Conservation (phyloP, 345 rosid genomes). For the Toxicodendron radicans region DNA sequence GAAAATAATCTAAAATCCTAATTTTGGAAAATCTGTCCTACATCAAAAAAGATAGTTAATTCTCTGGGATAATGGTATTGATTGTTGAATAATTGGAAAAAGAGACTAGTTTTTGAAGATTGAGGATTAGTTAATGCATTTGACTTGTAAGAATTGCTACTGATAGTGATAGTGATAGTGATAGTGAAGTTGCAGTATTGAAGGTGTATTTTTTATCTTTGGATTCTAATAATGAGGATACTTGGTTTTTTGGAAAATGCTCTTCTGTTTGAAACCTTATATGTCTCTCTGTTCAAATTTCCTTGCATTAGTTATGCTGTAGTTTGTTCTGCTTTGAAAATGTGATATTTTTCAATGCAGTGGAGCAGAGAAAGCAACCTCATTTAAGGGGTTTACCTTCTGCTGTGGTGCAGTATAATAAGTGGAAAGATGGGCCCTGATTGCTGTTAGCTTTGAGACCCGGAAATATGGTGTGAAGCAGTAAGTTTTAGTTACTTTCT, state of each 20-base stretch:
- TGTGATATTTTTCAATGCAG: constrained; percentile 26
- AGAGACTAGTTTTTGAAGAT: neutral
- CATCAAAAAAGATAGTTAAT: neutral
- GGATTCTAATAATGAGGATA: no score
- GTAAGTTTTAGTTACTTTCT: constrained; percentile 26
- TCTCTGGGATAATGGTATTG: neutral
- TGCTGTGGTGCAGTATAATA: constrained; percentile 94
- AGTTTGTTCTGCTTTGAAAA: neutral
- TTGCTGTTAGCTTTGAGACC: constrained; percentile 92
- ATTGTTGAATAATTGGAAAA: neutral
- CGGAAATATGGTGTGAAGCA: constrained; percentile 80
- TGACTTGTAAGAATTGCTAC: no score
- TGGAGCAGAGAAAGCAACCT: constrained; percentile 89
- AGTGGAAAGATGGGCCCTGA: constrained; percentile 97
- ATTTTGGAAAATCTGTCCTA: no score
- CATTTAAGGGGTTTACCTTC: no score
- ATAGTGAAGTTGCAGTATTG: no score
- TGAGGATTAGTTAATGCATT: neutral
- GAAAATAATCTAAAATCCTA: no score
- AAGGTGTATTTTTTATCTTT: no score
- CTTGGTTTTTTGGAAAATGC: neutral
- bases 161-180: no score
- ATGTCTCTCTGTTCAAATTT: neutral
- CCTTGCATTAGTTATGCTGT: neutral
- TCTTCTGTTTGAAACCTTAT: neutral